A percentile compares a stretch with the other conserved stretches of the same genome.
These are phyloP conservation scores for Colletotrichum paranaense DNA, from an alignment of 2,329 filamentous ascomycete genomes.

Conservation along the genomic window DNA sequence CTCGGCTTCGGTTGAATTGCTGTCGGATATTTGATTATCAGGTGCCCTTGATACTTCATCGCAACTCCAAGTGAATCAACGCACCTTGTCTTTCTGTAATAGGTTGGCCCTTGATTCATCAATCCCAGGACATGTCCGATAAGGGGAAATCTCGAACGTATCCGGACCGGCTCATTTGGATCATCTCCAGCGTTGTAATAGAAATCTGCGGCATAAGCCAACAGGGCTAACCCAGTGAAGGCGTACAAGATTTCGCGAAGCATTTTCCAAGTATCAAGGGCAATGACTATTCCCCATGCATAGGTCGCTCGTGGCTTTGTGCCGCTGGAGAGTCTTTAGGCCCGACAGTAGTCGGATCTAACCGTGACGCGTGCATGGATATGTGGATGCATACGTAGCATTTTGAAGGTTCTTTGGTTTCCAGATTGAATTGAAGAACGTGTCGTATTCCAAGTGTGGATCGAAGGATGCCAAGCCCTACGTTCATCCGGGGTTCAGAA, in stretches of 20 bases:
- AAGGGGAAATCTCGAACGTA: constrained; percentile 25
- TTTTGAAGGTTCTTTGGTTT: background rate
- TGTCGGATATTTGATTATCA: background rate
- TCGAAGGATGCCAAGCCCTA: background rate
- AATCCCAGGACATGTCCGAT: constrained; percentile 34
- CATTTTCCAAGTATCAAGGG: background rate
- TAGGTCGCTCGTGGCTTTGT: background rate
- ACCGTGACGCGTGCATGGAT: background rate
- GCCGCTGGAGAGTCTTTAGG: background rate
- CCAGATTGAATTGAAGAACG: background rate
- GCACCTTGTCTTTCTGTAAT: constrained; percentile 27
- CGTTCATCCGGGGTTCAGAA: background rate
- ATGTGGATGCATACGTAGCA: background rate
- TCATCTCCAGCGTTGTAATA: constrained; percentile 14
- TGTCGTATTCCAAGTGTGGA: background rate
- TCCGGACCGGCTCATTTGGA: constrained; percentile 16
- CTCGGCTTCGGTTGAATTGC: constrained; percentile 35
- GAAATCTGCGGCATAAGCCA: constrained; percentile 10
- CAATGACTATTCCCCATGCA: background rate
- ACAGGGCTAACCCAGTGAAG: constrained; percentile 1
- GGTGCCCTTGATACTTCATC: background rate
- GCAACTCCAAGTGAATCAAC: background rate
- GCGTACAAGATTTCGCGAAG: constrained; percentile 8
- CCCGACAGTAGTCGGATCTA: background rate
- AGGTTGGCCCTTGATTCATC: constrained; percentile 14